phyloP scores from a whole-genome alignment of 805 yeast genomes.

The Metschnikowia vanudenii region DNA sequence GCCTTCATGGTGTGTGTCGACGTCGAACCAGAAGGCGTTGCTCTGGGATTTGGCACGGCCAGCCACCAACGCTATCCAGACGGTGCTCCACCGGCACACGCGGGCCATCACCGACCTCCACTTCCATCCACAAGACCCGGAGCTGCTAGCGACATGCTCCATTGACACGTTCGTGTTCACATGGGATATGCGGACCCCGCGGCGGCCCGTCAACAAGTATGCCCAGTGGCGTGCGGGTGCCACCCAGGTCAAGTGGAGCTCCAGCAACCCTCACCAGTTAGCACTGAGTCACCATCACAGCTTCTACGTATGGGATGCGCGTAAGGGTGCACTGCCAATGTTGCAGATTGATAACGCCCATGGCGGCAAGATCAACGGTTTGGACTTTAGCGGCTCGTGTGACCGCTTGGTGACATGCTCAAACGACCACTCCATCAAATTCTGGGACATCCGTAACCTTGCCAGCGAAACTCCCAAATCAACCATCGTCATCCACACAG shows the following conservation, averaged over 20 bases:
- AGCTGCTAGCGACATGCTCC: constrained; percentile 85
- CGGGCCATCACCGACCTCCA: constrained; percentile 95
- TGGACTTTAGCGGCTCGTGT: constrained; percentile 70
- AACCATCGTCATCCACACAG: constrained; percentile 59
- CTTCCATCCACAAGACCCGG: constrained; percentile 86
- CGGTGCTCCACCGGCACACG: constrained; percentile 83
- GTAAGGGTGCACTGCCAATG: constrained; percentile 79
- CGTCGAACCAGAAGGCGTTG: constrained; percentile 92
- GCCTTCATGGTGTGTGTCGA: constrained; percentile 89
- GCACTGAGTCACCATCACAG: constrained; percentile 86
- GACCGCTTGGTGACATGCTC: constrained; percentile 76
- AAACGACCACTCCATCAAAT: constrained; percentile 74
- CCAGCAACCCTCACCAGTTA: constrained; percentile 65
- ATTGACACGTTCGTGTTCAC: constrained; percentile 83
- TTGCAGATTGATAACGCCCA: constrained; percentile 66
- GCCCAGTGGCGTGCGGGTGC: constrained; percentile 98
- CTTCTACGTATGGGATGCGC: constrained; percentile 82
- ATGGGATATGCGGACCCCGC: constrained; percentile 89
- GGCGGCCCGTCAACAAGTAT: constrained; percentile 68
- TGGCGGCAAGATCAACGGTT: constrained; percentile 80
- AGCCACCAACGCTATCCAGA: constrained; percentile 70
- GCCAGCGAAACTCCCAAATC: constrained; percentile 33
- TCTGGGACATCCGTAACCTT: constrained; percentile 14
- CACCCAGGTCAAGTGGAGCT: constrained; percentile 93
- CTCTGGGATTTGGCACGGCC: constrained; percentile 88